These are phyloP conservation scores for Kwoniella sp. DNA, from an alignment of 768 basidiomycete genomes.

Conservation along the genomic window DNA sequence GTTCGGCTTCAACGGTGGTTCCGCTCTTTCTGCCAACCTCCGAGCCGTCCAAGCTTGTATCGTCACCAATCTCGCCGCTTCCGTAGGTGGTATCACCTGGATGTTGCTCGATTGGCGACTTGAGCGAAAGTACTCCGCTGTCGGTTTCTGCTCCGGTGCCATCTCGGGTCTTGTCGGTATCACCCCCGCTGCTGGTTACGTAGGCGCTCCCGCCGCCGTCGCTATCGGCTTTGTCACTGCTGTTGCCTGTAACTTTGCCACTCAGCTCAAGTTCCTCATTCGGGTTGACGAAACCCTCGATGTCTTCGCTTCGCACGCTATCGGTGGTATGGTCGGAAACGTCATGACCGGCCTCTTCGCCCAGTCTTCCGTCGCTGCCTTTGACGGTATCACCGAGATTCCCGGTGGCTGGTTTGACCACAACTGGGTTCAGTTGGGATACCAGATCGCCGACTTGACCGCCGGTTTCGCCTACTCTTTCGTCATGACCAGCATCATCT, in stretches of 20 bases:
- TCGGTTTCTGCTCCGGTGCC: constrained; percentile 88
- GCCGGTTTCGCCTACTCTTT: constrained; percentile 40
- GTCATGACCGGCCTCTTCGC: constrained; percentile 76
- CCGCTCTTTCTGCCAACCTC: constrained; percentile 77
- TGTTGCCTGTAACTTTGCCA: constrained; percentile 76
- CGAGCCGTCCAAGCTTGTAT: constrained; percentile 81
- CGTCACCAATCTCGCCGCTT: constrained; percentile 86
- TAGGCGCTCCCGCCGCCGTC: constrained; percentile 66
- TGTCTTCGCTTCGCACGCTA: constrained; percentile 86
- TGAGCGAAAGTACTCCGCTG: constrained; percentile 82
- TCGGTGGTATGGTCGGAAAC: constrained; percentile 67
- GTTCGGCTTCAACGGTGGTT: constrained; percentile 89
- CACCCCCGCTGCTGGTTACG: constrained; percentile 81
- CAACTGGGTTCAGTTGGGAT: constrained; percentile 69
- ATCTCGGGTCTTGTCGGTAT: constrained; percentile 85
- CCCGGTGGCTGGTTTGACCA: constrained; percentile 67
- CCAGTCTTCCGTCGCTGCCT: constrained; percentile 64
- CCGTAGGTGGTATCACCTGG: constrained; percentile 77
- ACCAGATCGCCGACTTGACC: constrained; percentile 61
- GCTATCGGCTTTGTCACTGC: constrained; percentile 75
- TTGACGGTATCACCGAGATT: constrained; percentile 68
- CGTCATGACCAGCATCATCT: constrained; percentile 53
- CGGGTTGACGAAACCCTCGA: constrained; percentile 86
- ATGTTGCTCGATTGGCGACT: constrained; percentile 72
- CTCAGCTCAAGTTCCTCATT: constrained; percentile 69